phyloP scores from a whole-genome alignment of 106 monocot genomes.

The Posidonia australis region DNA sequence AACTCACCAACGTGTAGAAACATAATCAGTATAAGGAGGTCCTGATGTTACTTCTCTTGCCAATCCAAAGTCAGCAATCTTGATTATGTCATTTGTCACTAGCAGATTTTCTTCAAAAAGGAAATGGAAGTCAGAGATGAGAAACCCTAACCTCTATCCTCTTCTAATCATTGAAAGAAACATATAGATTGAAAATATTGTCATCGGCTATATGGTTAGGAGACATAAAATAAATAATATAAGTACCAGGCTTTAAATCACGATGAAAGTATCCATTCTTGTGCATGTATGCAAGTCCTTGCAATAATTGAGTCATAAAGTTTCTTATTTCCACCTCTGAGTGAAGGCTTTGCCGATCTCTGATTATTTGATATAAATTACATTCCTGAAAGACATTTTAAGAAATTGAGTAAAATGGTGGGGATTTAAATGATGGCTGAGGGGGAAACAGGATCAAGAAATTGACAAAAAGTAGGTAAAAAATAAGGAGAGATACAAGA shows the following conservation, averaged over 20 bases:
- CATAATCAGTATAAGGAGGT: constrained; percentile 96
- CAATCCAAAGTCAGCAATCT: constrained; percentile 92
- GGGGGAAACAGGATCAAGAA: too few relatives aligned
- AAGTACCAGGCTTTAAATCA: constrained; percentile 86
- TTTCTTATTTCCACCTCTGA: constrained; percentile 65
- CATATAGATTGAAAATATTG: neutral
- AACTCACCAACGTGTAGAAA: constrained; percentile 93
- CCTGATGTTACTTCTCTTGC: constrained; percentile 77
- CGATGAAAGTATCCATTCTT: constrained; percentile 83
- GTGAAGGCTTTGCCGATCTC: constrained; percentile 32
- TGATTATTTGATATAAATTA: constrained; percentile 81
- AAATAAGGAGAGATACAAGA: too few relatives aligned
- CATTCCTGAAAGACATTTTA: constrained; percentile 31
- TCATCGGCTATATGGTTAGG: neutral
- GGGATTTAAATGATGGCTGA: too few relatives aligned
- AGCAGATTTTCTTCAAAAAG: constrained; percentile 58
- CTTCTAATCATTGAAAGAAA: too few relatives aligned
- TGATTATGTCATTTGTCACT: constrained; percentile 51
- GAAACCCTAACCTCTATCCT: neutral
- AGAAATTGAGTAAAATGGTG: neutral
- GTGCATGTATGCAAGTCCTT: constrained; percentile 83
- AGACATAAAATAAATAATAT: neutral
- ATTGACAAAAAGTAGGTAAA: too few relatives aligned
- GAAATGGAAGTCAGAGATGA: neutral
- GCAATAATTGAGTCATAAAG: constrained; percentile 68